Evolutionary conservation across 257 asterid genomes (phyloP).

Genomic region (Solanum clarkiae): DNA sequence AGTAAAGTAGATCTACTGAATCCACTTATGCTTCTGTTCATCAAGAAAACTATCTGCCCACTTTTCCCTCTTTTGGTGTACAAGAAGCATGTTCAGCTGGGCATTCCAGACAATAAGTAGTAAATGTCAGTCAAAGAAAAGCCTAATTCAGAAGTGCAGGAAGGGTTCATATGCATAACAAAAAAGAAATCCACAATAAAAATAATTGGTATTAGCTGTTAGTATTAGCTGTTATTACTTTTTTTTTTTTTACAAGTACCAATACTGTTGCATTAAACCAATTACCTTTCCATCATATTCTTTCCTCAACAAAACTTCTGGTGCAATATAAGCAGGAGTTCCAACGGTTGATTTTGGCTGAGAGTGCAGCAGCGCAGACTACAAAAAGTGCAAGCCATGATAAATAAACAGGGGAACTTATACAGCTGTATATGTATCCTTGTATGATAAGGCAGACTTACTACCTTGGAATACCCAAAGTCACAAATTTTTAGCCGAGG

Average conservation of each 20-base stretch:
- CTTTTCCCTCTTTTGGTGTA: neutral
- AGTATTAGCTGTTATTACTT: neutral
- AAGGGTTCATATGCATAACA: neutral
- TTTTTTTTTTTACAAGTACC: neutral
- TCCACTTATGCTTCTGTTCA: neutral
- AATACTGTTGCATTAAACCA: neutral
- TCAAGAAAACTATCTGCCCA: neutral
- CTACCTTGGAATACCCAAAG: slow-evolving; percentile 91
- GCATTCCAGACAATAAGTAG: neutral
- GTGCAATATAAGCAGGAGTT: slow-evolving; percentile 89
- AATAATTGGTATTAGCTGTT: neutral
- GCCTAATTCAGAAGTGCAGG: neutral
- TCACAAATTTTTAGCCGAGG: slow-evolving; percentile 87
- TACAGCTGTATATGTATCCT: neutral
- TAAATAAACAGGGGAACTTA: neutral
- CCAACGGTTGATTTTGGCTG: slow-evolving; percentile 96
- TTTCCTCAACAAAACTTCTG: slow-evolving; percentile 63
- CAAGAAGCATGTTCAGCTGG: neutral
- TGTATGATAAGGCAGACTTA: neutral
- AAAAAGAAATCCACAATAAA: neutral
- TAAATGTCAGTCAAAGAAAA: neutral
- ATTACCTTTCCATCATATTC: slow-evolving; percentile 88
- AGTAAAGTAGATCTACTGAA: neutral
- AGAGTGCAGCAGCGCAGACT: slow-evolving; percentile 83
- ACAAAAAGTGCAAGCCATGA: slow-evolving; percentile 11